Evolutionary conservation across 1,284 basidiomycete species (phyloP), one percentile per base, ranked within the genome.

Genomic region (Cryptococcus sp.): DNA sequence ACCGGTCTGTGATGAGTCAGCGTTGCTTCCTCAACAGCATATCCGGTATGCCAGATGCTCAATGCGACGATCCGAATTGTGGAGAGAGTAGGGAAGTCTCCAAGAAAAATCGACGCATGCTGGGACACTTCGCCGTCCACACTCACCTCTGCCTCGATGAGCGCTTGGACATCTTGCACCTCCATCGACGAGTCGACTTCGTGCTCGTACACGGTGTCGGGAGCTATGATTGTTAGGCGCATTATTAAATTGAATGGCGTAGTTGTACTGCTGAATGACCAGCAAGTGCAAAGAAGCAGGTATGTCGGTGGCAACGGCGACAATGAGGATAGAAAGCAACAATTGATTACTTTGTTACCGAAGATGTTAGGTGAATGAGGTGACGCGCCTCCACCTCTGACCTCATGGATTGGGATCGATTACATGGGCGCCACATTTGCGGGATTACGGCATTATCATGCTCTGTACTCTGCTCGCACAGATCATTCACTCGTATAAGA

Each of bases 131-230:
- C 8, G 29, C 29, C 29, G 29, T 5, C 29, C 29, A 34, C 29
- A 64, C 83, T 73, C 70, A 92, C 92, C 84, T 96, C 93, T 0
- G 87, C 93, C 75, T 94, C 92, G 23, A 95, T 82, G 54, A 96
- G 81, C 8, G 89, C 92, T 83, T 88, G 88, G 40, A 95, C 86
- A 73, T 93, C 89, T 80, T 90, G 89, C 25, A 96, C 82, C 71
- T 89, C 86, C 89, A 96, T 91, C 47, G 84, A 84, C 0, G 89
- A 83, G 78, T 92, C 89, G 64, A 95, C 91, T 71, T 95, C 93
- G 55, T 94, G 75, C 57, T 82, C 78, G 73, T 87, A 93, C 0
- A 85, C 82, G 61, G 86, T 82, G 4, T 91, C 92, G n/a, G 85
- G 75, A 55, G 92, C 89, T 34, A 76, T 73, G 54, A 96, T 89